Evolutionary conservation across 2,329 filamentous ascomycete species (phyloP).

Genomic region (Sphaerulina populicola): DNA sequence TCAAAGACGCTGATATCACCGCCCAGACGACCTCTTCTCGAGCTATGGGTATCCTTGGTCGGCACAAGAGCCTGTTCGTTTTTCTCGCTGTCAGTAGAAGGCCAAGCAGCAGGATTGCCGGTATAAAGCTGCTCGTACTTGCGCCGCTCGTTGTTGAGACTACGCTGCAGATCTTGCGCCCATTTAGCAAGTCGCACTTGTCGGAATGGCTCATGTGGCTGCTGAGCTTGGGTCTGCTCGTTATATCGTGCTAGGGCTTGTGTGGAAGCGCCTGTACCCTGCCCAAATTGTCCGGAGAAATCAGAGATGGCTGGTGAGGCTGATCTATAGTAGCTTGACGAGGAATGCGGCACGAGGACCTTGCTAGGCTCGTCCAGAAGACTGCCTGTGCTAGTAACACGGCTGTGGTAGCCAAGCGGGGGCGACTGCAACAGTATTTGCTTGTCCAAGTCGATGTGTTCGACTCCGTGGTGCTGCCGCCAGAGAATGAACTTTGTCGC

Average conservation of each 20-base stretch:
- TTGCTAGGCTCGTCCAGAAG: constrained; percentile 27
- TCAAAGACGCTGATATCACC: constrained; percentile 36
- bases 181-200: constrained; percentile 70
- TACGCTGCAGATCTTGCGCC: constrained; percentile 72
- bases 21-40: constrained; percentile 28
- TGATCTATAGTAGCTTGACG: constrained; percentile 31
- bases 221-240: constrained; percentile 40
- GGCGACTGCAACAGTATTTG: constrained; percentile 21
- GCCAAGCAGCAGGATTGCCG: constrained; percentile 55
- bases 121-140: constrained; percentile 54
- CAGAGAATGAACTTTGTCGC: constrained; percentile 74
- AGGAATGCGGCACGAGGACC: constrained; percentile 27
- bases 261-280: constrained; percentile 14
- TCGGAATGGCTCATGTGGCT: constrained; percentile 51
- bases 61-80: constrained; percentile 20
- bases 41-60: constrained; percentile 26
- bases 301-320: constrained; percentile 27
- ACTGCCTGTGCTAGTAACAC: constrained; percentile 23
- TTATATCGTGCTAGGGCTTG: constrained; percentile 49
- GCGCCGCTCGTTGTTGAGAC: constrained; percentile 63
- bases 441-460: constrained; percentile 24
- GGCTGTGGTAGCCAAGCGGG: constrained; percentile 19
- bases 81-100: constrained; percentile 43
- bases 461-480: constrained; percentile 40
- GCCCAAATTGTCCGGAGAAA: constrained; percentile 12